Percentiles rank a stretch among this genome's conserved stretches.
phyloP scores from a whole-genome alignment of 768 basidiomycete genomes.

The Boletales sp. region DNA sequence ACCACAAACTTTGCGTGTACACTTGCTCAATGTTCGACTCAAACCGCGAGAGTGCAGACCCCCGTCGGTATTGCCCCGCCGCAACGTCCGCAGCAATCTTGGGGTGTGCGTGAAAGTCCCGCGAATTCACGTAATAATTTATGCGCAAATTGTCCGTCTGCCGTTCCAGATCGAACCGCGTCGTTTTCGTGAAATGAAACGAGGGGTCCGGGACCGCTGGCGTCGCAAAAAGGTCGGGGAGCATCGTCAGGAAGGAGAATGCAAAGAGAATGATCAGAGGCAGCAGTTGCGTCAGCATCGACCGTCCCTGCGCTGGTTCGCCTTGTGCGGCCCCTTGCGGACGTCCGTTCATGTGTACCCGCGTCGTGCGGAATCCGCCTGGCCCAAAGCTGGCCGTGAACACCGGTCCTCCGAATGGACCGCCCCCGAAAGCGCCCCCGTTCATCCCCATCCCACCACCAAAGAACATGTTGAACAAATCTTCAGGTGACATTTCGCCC shows the following conservation, averaged over 20 bases:
- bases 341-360: constrained; percentile 43
- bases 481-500: constrained; percentile 90
- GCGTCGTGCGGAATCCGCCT: constrained; percentile 75
- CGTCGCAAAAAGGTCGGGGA: constrained; percentile 73
- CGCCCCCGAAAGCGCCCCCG: constrained; percentile 52
- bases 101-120: constrained; percentile 75
- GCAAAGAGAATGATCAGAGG: constrained; percentile 81
- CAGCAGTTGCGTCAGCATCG: constrained; percentile 70
- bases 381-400: constrained; percentile 80
- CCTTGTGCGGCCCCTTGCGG: constrained; percentile 34
- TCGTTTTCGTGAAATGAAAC: constrained; percentile 63
- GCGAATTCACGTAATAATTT: constrained; percentile 79
- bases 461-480: constrained; percentile 99
- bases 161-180: constrained; percentile 66
- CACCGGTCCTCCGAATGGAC: constrained; percentile 47
- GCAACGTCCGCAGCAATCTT: constrained; percentile 69
- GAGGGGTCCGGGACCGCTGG: constrained; percentile 71
- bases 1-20: constrained; percentile 68
- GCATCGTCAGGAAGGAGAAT: constrained; percentile 77
- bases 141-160: constrained; percentile 68
- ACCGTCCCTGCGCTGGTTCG: constrained; percentile 47
- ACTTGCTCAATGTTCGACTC: constrained; percentile 73
- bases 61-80: constrained; percentile 32
- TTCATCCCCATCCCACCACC: constrained; percentile 52
- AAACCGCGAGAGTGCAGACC: constrained; percentile 49